A percentile compares a stretch with the other conserved stretches of the same genome.
Conservation (phyloP, 1,284 basidiomycete genomes). For the Pseudozyma pruni region DNA sequence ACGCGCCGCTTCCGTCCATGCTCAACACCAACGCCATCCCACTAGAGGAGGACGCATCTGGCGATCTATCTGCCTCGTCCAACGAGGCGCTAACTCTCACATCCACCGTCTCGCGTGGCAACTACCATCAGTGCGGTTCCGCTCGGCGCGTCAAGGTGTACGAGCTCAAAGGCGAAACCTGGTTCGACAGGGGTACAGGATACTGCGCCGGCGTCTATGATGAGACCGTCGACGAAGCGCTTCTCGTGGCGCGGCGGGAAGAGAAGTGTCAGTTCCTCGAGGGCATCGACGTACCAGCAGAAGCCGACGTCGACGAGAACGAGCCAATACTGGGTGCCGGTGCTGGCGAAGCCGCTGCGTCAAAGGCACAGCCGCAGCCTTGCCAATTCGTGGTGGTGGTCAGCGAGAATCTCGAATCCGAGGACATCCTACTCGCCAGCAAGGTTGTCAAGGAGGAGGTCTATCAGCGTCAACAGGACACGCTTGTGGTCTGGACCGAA, state of each 20-base stretch:
- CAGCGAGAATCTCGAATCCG: conserved; percentile 59
- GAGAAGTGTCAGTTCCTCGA: conserved; percentile 60
- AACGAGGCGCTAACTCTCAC: conserved; percentile 54
- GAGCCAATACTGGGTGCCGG: conserved; percentile 49
- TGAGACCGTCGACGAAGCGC: conserved; percentile 62
- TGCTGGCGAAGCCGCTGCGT: conserved; percentile 47
- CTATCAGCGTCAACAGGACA: conserved; percentile 74
- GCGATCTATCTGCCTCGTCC: conserved; percentile 43
- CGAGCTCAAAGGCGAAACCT: conserved; percentile 63
- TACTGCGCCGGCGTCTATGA: conserved; percentile 67
- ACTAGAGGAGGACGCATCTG: conserved; percentile 43
- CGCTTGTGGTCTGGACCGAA: conserved; percentile 98
- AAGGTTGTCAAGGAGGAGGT: conserved; percentile 66
- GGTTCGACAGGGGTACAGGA: conserved; percentile 65
- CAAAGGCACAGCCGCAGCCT: conserved; percentile 23
- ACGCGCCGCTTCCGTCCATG: conserved; percentile 45
- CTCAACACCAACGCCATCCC: conserved; percentile 46
- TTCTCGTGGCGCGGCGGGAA: conserved; percentile 63
- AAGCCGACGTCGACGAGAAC: conserved; percentile 23
- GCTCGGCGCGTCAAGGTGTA: conserved; percentile 66
- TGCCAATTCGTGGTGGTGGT: conserved; percentile 63
- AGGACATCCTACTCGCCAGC: conserved; percentile 61
- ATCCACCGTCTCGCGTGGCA: conserved; percentile 61
- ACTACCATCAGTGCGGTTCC: conserved; percentile 66
- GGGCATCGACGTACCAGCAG: conserved; percentile 39